phyloP scores from a whole-genome alignment of 2,329 filamentous ascomycete genomes.

The Parascedosporium putredinis region DNA sequence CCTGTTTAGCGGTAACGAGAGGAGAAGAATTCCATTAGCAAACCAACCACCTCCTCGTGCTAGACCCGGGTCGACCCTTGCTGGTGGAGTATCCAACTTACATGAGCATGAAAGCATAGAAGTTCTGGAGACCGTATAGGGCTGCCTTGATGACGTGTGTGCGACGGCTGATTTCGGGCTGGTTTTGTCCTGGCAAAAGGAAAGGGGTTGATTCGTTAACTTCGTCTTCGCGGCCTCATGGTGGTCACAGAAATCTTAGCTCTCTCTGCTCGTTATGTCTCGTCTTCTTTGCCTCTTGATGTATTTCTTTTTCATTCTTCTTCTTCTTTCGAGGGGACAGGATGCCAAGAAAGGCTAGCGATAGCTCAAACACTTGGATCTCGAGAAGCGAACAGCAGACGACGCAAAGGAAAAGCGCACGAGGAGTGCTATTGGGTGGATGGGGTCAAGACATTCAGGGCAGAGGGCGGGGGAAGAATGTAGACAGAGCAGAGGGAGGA shows the following conservation, averaged over 20 bases:
- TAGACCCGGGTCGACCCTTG: background rate
- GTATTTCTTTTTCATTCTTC: too few relatives aligned
- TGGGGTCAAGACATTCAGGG: too few relatives aligned
- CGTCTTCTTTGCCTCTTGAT: background rate
- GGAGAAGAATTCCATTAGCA: too few relatives aligned
- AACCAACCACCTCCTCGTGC: background rate
- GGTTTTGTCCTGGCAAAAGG: constrained; percentile 63
- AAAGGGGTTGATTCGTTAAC: constrained; percentile 55
- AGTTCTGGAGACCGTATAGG: constrained; percentile 87
- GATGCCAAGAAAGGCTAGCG: background rate
- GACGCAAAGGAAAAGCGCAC: background rate
- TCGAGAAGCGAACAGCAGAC: background rate
- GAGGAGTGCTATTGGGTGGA: too few relatives aligned
- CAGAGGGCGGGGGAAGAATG: too few relatives aligned
- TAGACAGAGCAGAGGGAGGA: background rate
- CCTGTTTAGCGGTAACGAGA: constrained; percentile 46
- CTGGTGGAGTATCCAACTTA: constrained; percentile 40
- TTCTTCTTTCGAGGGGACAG: background rate
- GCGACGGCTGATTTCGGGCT: constrained; percentile 49
- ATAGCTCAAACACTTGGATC: background rate
- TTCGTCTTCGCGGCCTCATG: constrained; percentile 21
- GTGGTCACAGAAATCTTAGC: background rate
- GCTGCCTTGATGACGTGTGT: constrained; percentile 70
- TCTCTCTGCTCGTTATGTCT: background rate
- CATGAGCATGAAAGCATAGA: constrained; percentile 99